Percentiles rank a stretch among this genome's conserved stretches.
These are phyloP conservation scores for Canariomyces notabilis DNA, from an alignment of 2,329 filamentous ascomycete genomes.

Conservation along the genomic window DNA sequence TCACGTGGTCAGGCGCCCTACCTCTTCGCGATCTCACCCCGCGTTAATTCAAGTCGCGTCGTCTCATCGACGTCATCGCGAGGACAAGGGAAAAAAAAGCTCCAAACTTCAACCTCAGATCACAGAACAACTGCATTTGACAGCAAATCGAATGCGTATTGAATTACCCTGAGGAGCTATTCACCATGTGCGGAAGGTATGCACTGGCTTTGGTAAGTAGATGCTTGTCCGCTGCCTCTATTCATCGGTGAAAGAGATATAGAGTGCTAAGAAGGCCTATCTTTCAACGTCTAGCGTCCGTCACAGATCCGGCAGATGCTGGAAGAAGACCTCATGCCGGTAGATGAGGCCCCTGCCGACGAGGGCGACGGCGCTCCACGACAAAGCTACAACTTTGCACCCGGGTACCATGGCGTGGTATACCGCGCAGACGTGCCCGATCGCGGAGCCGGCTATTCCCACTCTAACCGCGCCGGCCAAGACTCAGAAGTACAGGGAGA, in stretches of 20 bases:
- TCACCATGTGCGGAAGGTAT: constrained; percentile 35
- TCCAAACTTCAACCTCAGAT: too few species aligned
- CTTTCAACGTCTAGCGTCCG: constrained; percentile 54
- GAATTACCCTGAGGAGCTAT: too few species aligned
- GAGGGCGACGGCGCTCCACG: constrained; percentile 56
- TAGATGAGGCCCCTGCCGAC: constrained; percentile 67
- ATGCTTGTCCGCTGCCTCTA: too few species aligned
- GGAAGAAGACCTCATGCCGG: constrained; percentile 67
- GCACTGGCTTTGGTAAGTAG: constrained; percentile 34
- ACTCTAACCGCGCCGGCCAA: neutral
- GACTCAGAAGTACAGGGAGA: neutral
- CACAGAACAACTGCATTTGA: too few species aligned
- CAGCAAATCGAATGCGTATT: too few species aligned
- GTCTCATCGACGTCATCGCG: constrained; percentile 10
- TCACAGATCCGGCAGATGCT: constrained; percentile 70
- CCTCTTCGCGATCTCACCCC: constrained; percentile 2
- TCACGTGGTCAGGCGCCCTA: constrained; percentile 23
- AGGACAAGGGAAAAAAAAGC: neutral
- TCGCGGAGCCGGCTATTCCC: constrained; percentile 45
- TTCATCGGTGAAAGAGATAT: too few species aligned
- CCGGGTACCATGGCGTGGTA: constrained; percentile 77
- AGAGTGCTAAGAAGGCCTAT: too few species aligned
- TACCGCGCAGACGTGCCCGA: constrained; percentile 72
- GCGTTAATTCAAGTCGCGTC: neutral
- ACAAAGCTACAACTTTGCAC: constrained; percentile 89